Conservation (phyloP, 1,284 basidiomycete genomes). For the Apiotrichum mycotoxinovorans region DNA sequence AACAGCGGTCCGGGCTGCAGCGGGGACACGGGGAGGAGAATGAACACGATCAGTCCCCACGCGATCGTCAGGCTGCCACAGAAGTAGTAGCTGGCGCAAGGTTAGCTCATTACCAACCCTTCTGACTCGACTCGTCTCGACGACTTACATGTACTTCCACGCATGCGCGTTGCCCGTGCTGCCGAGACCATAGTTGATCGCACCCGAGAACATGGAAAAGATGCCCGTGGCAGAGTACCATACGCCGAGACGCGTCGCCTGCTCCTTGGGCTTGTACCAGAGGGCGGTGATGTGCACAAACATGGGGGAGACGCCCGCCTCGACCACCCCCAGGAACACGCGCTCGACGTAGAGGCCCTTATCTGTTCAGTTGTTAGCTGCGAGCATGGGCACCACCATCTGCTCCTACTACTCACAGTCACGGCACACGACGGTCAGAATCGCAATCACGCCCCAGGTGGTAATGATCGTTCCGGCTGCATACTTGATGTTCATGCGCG, state of each 20-base stretch:
- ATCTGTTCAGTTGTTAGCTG: constrained; percentile 23
- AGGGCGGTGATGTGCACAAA: constrained; percentile 54
- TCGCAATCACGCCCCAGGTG: constrained; percentile 53
- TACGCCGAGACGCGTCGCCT: constrained; percentile 46
- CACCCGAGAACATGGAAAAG: constrained; percentile 49
- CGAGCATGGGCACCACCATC: too few relatives aligned
- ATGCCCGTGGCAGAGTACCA: constrained; percentile 56
- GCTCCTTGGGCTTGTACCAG: constrained; percentile 54
- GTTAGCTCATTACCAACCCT: background rate
- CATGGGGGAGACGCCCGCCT: constrained; percentile 53
- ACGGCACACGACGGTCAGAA: constrained; percentile 52
- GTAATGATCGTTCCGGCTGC: constrained; percentile 41
- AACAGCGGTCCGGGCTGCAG: constrained; percentile 46
- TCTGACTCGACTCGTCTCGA: background rate
- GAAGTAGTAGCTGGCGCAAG: constrained; percentile 46
- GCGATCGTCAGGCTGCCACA: constrained; percentile 53
- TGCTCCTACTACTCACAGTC: constrained; percentile 21
- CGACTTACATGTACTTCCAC: constrained; percentile 53
- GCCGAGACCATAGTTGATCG: constrained; percentile 55
- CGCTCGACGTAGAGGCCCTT: constrained; percentile 53
- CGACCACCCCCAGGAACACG: constrained; percentile 52
- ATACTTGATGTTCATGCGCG: constrained; percentile 50
- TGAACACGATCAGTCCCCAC: constrained; percentile 50
- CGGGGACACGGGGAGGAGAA: constrained; percentile 52
- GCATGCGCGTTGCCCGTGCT: constrained; percentile 44